phyloP scores from a whole-genome alignment of 192 early-diverging fungal species.

The Backusella westeae region DNA sequence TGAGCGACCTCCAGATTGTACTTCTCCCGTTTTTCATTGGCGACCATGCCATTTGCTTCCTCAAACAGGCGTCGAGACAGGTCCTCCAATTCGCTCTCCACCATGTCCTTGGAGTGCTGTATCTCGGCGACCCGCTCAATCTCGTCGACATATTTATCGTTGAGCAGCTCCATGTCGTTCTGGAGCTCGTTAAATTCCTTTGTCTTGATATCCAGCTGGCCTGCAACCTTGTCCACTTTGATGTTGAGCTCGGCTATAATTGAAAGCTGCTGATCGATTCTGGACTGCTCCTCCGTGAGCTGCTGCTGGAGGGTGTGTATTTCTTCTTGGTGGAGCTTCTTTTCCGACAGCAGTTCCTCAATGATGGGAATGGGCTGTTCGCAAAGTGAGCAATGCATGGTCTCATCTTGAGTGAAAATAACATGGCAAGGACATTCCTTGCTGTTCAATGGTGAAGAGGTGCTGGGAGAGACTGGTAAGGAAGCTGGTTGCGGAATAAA shows the following conservation, averaged over 20 bases:
- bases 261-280: constrained; percentile 12
- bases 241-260: constrained; percentile 8
- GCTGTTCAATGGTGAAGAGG: background rate
- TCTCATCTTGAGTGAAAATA: constrained; percentile 23
- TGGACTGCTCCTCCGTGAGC: constrained; percentile 17
- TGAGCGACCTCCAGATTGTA: constrained; percentile 53
- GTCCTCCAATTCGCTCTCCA: constrained; percentile 94
- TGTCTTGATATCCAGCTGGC: constrained; percentile 64
- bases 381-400: constrained; percentile 24
- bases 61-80: constrained; percentile 89
- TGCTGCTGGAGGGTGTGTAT: constrained; percentile 13
- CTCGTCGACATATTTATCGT: constrained; percentile 82
- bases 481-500: constrained; percentile 28
- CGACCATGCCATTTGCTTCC: constrained; percentile 94
- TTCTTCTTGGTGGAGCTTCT: constrained; percentile 17
- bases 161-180: constrained; percentile 66
- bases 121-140: constrained; percentile 86
- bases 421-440: constrained; percentile 32
- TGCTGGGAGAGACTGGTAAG: background rate
- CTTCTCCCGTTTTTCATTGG: constrained; percentile 66
- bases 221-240: constrained; percentile 43
- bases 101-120: constrained; percentile 86
- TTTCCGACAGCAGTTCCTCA: constrained; percentile 30
- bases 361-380: constrained; percentile 30
- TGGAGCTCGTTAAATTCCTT: constrained; percentile 66